phyloP scores from a whole-genome alignment of 1,284 basidiomycete genomes.

The Tranzscheliella williamsii region DNA sequence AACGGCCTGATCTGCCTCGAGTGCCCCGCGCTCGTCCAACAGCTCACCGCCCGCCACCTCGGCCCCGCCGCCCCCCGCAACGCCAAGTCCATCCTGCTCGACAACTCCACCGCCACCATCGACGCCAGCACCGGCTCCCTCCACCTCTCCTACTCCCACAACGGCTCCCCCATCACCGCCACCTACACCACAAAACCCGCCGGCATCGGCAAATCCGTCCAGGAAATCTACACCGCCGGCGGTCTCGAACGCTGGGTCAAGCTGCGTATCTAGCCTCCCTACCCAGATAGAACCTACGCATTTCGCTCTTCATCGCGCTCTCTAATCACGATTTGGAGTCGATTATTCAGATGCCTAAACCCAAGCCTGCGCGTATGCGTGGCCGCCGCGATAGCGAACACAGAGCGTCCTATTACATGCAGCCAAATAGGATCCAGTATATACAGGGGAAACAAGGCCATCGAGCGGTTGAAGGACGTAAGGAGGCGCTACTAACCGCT shows the following conservation, averaged over 20 bases:
- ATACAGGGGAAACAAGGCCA: too few relatives aligned
- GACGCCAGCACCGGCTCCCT: conserved; percentile 39
- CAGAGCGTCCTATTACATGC: too few relatives aligned
- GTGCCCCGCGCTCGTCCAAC: conserved; percentile 82
- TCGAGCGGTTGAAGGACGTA: too few relatives aligned
- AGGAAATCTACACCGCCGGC: conserved; percentile 59
- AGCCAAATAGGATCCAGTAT: too few relatives aligned
- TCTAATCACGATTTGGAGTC: too few relatives aligned
- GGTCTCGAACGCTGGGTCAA: conserved; percentile 58
- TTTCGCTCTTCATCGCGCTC: neutral
- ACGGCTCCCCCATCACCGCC: conserved; percentile 13
- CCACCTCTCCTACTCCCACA: conserved; percentile 3
- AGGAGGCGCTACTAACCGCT: too few relatives aligned
- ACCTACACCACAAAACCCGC: conserved; percentile 50
- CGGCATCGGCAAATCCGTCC: conserved; percentile 56
- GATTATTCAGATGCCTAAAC: too few relatives aligned
- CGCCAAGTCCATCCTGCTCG: conserved; percentile 47
- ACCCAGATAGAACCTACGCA: neutral
- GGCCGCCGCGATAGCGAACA: too few relatives aligned
- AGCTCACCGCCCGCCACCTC: conserved; percentile 73
- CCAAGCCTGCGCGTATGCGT: too few relatives aligned
- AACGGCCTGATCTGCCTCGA: conserved; percentile 96
- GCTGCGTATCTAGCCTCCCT: conserved; percentile 30
- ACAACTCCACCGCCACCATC: conserved; percentile 30
- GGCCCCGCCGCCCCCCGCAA: conserved; percentile 72